Evolutionary conservation across 345 rosid species (phyloP).

Genomic region (Mallotus nudiflorus): DNA sequence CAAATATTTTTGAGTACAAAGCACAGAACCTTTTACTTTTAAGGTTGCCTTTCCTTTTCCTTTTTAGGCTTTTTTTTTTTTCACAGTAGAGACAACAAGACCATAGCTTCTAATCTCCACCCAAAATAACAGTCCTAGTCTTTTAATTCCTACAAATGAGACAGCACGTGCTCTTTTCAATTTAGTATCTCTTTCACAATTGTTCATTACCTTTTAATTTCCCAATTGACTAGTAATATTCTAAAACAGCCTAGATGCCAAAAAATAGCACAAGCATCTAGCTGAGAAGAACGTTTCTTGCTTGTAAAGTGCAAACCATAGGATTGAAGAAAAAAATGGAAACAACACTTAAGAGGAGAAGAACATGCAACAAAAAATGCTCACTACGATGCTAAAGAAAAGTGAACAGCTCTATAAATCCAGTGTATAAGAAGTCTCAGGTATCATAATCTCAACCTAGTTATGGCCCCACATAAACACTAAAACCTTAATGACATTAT

Average conservation of each 20-base stretch:
- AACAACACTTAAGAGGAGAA: no score
- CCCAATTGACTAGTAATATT: not conserved
- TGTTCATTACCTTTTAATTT: not conserved
- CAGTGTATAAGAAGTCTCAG: no score
- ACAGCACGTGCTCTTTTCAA: not conserved
- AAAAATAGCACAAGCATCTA: not conserved
- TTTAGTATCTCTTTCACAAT: not conserved
- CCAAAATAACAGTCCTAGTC: not conserved
- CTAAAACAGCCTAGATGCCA: not conserved
- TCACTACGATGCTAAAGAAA: no score
- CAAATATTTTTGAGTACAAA: not conserved
- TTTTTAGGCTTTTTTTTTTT: not conserved
- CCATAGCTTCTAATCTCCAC: not conserved
- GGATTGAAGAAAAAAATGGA: no score
- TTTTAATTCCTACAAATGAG: not conserved
- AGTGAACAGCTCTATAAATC: no score
- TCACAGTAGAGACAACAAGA: not conserved
- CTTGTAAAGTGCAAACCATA: no score
- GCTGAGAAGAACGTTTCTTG: no score
- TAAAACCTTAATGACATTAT: no score
- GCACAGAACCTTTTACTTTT: not conserved
- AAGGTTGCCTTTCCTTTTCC: not conserved
- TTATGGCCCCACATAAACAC: no score
- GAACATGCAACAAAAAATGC: no score
- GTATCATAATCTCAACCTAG: no score